These are phyloP conservation scores for Petunia axillaris DNA, from an alignment of 257 asterid genomes.

Conservation along the genomic window DNA sequence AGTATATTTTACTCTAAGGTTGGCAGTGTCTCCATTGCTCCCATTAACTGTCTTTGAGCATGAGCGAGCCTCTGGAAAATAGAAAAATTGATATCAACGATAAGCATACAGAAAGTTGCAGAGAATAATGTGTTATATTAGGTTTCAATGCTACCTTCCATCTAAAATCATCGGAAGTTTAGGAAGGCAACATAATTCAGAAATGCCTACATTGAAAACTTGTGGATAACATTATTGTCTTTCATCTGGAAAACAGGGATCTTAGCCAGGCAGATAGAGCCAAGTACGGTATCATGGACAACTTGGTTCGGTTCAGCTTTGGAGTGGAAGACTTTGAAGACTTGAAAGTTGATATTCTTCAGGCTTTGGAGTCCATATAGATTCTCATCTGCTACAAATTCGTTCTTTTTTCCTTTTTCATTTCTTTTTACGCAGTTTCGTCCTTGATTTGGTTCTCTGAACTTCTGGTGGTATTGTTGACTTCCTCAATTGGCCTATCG, in stretches of 20 bases:
- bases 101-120: background rate
- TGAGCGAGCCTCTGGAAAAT: background rate
- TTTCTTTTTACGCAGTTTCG: background rate
- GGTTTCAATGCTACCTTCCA: background rate
- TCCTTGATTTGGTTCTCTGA: background rate
- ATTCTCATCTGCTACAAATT: constrained; percentile 5
- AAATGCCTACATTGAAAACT: background rate
- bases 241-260: constrained; percentile 59
- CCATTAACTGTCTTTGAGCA: background rate
- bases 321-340: constrained; percentile 89
- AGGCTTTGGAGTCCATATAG: constrained; percentile 79
- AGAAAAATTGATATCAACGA: background rate
- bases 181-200: background rate
- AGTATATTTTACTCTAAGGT: background rate
- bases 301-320: constrained; percentile 93
- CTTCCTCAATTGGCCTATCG: background rate
- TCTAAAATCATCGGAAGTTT: background rate
- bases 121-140: background rate
- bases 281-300: constrained; percentile 82
- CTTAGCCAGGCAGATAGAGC: constrained; percentile 81
- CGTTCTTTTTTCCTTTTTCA: background rate
- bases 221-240: background rate
- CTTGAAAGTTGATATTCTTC: constrained; percentile 79
- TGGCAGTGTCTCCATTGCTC: background rate
- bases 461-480: background rate